These are phyloP conservation scores for Coemansia sp. DNA, from an alignment of 192 early-diverging fungal genomes.

Conservation along the genomic window DNA sequence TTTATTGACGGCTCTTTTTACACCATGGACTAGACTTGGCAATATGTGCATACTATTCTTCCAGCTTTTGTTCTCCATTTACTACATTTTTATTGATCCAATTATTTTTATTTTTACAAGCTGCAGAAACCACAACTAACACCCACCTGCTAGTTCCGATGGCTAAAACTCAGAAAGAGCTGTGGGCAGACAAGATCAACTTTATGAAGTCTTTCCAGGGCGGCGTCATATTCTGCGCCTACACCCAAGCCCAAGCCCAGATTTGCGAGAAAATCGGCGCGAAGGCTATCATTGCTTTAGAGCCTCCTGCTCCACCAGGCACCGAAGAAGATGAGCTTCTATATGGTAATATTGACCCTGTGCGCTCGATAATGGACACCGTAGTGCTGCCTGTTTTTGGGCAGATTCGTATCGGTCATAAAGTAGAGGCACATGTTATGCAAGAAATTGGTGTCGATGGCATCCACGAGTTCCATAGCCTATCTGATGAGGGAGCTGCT, in stretches of 20 bases:
- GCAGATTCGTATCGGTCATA: conserved; percentile 93
- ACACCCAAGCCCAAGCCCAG: conserved; percentile 86
- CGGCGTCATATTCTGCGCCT: conserved; percentile 96
- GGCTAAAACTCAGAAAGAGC: neutral
- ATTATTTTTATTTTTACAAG: neutral
- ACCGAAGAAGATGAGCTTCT: conserved; percentile 78
- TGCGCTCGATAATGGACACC: conserved; percentile 84
- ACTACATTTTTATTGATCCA: neutral
- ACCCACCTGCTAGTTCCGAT: neutral
- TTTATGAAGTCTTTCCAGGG: conserved; percentile 69
- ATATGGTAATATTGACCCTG: too few relatives aligned
- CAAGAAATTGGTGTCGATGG: conserved; percentile 5
- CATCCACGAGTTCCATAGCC: conserved; percentile 19
- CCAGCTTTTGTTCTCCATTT: neutral
- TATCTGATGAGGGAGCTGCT: conserved; percentile 56
- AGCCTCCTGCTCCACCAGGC: conserved; percentile 59
- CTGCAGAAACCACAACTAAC: neutral
- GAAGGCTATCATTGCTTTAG: conserved; percentile 92
- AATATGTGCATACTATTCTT: too few relatives aligned
- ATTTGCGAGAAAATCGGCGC: conserved; percentile 94
- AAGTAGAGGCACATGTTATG: conserved; percentile 81
- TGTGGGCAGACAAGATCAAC: neutral
- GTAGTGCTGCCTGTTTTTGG: conserved; percentile 98
- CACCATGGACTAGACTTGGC: too few relatives aligned
- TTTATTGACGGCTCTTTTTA: neutral